phyloP scores from a whole-genome alignment of 2,329 filamentous ascomycete species.

The Aspergillus costaricaensis region DNA sequence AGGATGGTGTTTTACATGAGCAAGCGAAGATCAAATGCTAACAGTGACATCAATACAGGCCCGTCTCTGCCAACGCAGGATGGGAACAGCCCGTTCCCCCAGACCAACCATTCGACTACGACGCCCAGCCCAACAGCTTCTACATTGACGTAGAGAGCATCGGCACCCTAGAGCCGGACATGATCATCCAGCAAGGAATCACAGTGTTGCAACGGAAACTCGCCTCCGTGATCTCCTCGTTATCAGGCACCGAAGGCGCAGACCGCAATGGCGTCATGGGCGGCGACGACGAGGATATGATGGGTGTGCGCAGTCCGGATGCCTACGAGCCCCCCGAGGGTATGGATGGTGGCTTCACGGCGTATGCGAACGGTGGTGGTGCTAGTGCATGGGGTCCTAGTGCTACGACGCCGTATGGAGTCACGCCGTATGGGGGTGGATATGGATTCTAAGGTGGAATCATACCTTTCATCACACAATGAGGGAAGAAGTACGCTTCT shows the following conservation, averaged over 20 bases:
- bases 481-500: no score
- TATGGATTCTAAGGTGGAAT: constrained; percentile 29
- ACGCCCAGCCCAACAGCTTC: constrained; percentile 80
- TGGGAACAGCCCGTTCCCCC: constrained; percentile 78
- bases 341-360: constrained; percentile 45
- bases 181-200: constrained; percentile 86
- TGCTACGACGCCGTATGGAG: constrained; percentile 62
- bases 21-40: background rate
- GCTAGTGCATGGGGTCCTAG: constrained; percentile 67
- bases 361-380: constrained; percentile 52
- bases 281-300: constrained; percentile 47
- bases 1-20: no score
- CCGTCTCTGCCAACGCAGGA: constrained; percentile 51
- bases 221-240: constrained; percentile 70
- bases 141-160: constrained; percentile 93
- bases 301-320: constrained; percentile 54
- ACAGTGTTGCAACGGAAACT: constrained; percentile 87
- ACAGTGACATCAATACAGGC: constrained; percentile 26
- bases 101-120: constrained; percentile 86
- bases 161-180: constrained; percentile 84
- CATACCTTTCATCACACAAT: no score
- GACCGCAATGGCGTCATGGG: constrained; percentile 54
- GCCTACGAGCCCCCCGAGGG: constrained; percentile 50
- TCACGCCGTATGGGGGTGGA: constrained; percentile 29
- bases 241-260: constrained; percentile 56